Conservation (phyloP, 176 grass and related monocot species). For the Triticum urartu region DNA sequence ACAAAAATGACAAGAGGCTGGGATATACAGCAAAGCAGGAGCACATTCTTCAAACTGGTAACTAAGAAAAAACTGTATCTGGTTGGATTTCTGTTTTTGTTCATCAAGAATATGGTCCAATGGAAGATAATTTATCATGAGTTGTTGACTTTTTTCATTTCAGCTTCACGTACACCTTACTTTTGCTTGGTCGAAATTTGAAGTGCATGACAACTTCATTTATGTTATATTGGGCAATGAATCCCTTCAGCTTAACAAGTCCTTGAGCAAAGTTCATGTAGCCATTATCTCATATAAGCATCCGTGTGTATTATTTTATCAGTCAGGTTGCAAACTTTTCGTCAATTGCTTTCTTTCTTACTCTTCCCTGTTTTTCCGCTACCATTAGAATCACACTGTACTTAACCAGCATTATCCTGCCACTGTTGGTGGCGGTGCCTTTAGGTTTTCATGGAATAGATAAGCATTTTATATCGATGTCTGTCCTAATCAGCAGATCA, state of each 20-base stretch:
- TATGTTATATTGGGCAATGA: neutral
- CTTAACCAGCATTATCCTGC: neutral
- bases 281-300: neutral
- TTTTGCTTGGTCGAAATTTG: neutral
- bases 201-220: neutral
- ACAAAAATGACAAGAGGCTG: neutral
- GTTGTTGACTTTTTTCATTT: neutral
- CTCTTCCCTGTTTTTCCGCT: neutral
- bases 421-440: neutral
- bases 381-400: neutral
- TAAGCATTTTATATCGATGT: neutral
- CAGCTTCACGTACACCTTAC: neutral
- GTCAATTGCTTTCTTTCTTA: neutral
- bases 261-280: neutral
- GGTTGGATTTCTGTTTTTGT: neutral
- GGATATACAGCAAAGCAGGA: neutral
- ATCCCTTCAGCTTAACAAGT: neutral
- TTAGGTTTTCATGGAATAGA: neutral
- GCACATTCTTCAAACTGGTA: neutral
- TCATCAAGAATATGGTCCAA: neutral
- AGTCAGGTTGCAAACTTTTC: neutral
- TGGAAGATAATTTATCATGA: neutral
- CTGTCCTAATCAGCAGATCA: neutral
- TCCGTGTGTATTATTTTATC: neutral
- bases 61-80: neutral